Evolutionary conservation across 78 protist genomes (phyloP).

Genomic region (Dictyostelium citrinum): DNA sequence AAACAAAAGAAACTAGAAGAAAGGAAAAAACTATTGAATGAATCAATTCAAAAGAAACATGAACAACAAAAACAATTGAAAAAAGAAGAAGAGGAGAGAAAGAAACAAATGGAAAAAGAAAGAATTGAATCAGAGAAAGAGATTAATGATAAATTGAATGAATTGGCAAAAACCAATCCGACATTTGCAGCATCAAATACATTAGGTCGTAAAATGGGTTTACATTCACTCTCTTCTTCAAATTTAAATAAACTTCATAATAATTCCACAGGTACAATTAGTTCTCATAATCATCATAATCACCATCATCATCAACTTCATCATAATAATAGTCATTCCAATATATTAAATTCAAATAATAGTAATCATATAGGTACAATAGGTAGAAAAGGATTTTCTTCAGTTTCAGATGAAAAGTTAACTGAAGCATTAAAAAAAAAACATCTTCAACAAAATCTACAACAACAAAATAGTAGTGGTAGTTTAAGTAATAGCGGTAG

Average conservation of each 20-base stretch:
- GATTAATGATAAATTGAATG: not conserved
- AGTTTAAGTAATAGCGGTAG: not conserved
- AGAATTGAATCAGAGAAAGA: constrained; percentile 34
- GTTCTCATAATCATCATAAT: not conserved
- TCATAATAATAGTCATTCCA: not conserved
- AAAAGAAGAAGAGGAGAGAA: constrained; percentile 46
- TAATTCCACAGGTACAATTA: not conserved
- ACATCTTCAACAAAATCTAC: not conserved
- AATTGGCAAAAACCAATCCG: not conserved
- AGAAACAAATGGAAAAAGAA: constrained; percentile 39
- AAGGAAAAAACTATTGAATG: constrained; percentile 50
- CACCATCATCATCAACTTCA: not conserved
- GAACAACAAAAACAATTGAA: constrained; percentile 29
- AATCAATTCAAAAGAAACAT: constrained; percentile 28
- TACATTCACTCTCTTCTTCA: not conserved
- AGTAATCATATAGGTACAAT: not conserved
- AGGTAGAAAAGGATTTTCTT: not conserved
- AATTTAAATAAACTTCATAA: not conserved
- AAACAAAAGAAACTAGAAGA: constrained; percentile 44
- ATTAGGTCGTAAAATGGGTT: not conserved
- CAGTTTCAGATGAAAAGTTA: not conserved
- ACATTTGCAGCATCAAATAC: not conserved
- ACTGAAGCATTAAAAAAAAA: not conserved
- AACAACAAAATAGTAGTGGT: not conserved
- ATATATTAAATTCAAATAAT: not conserved